These are phyloP conservation scores for Fusarium goolgardi DNA, from an alignment of 2,329 filamentous ascomycete species.

Conservation along the genomic window DNA sequence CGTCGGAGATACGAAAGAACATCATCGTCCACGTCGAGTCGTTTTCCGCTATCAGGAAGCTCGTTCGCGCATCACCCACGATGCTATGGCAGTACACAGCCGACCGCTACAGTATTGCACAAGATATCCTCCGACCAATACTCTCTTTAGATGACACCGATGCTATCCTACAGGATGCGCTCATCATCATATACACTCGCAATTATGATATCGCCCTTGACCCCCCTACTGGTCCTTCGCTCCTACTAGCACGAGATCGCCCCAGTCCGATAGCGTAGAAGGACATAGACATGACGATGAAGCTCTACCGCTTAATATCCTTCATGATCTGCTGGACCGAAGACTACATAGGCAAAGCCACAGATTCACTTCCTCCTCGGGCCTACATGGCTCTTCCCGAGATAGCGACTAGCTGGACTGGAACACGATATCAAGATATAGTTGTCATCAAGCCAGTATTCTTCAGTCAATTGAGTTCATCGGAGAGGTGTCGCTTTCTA, in stretches of 20 bases:
- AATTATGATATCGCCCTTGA: no score
- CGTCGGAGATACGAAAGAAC: neutral
- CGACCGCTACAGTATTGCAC: neutral
- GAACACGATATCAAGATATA: neutral
- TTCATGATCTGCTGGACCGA: neutral
- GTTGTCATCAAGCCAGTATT: neutral
- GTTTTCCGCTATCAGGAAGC: neutral
- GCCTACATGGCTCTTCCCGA: neutral
- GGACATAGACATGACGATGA: neutral
- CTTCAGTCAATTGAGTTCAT: neutral
- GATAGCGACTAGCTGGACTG: neutral
- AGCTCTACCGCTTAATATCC: neutral
- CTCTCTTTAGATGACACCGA: neutral
- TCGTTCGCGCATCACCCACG: conserved; percentile 2
- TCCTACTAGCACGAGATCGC: neutral
- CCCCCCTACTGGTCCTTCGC: neutral
- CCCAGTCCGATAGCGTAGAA: neutral
- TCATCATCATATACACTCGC: neutral
- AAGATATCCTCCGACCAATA: neutral
- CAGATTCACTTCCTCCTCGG: neutral
- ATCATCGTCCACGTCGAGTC: conserved; percentile 13
- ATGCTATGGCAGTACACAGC: conserved; percentile 3
- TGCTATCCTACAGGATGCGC: conserved; percentile 3
- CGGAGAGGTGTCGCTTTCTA: neutral
- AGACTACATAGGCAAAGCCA: neutral